Base-by-base conservation (phyloP, 306 rosid genomes). In the Trichosanthes cucumerina region DNA sequence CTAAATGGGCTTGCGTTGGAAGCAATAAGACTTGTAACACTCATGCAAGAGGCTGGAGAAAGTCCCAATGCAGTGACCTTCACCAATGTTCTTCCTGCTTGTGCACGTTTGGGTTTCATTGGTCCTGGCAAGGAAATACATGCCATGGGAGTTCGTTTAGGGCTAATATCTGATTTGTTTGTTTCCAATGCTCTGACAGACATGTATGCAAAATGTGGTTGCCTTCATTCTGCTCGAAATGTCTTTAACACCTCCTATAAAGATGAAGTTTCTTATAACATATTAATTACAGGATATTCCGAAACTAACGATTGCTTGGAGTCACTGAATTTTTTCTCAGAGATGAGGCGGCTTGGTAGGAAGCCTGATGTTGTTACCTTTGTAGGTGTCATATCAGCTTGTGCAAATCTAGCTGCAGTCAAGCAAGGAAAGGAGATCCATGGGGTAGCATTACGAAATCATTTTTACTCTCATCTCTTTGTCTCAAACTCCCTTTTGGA, bases 1-100 rank as follows among this genome's bases (percentile, higher is more conserved):
- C 97, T 88, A 83, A 92, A 90, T 68, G 84, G 88, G 79, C 86
- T 85, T 58, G 90, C 89, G 82, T 75, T 76, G 86, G 94, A 76
- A 50, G 94, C 96, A 19, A 71, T 89, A 50, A 89, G 83, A 78
- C 83, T 92, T 41, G 71, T 88, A 77, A 84, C 85, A 81, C 82
- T 78, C 83, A 92, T 94, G 98, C 97, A 90, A 82, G 82, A 81
- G 75, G 75, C 71, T 72, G 93, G 91, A 34, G 90, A 85, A 85
- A 77, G 75, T 71, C 95, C 96, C 23, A 94, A 89, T 83, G 54
- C 85, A 50, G 88, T 92, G 36, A 89, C 97, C 77, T 87, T 90
- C 84, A 92, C 97, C 49, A 94, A 90, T 82, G 91, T 89, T 83
- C 97, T 92, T 79, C 97, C 96, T 13, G 97, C 94, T 11, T 94